Conservation (phyloP, 768 basidiomycete genomes). For the Ramaria rubella region DNA sequence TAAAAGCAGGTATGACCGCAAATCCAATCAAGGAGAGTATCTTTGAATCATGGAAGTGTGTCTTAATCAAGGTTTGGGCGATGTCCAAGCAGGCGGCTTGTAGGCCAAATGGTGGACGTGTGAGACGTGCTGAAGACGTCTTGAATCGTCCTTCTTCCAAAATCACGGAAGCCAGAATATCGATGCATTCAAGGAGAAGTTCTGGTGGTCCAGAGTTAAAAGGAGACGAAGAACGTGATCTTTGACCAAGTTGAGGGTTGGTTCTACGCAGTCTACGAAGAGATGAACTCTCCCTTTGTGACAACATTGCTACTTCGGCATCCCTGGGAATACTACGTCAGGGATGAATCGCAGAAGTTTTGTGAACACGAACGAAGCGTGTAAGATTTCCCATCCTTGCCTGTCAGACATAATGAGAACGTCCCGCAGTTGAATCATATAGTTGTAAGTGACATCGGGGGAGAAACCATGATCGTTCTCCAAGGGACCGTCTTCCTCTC, state of each 20-base stretch:
- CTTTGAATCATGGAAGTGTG: slow-evolving; percentile 44
- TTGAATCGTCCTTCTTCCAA: slow-evolving; percentile 68
- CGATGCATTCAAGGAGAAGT: slow-evolving; percentile 53
- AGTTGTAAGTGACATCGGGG: slow-evolving; percentile 59
- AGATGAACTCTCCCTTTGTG: slow-evolving; percentile 10
- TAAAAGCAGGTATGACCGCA: slow-evolving; percentile 68
- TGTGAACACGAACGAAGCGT: slow-evolving; percentile 37
- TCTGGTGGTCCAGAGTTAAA: slow-evolving; percentile 37
- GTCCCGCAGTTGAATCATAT: slow-evolving; percentile 57
- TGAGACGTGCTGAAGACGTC: slow-evolving; percentile 50
- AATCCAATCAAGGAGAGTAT: slow-evolving; percentile 56
- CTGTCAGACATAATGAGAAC: slow-evolving; percentile 47
- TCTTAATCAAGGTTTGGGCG: slow-evolving; percentile 56
- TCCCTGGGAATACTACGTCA: background rate
- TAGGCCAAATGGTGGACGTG: slow-evolving; percentile 67
- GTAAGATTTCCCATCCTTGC: slow-evolving; percentile 59
- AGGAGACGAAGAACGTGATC: slow-evolving; percentile 49
- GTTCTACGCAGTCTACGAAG: slow-evolving; percentile 31
- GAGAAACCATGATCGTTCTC: slow-evolving; percentile 39
- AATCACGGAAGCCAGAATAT: slow-evolving; percentile 55
- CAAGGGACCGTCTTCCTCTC: slow-evolving; percentile 32
- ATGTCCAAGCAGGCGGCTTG: slow-evolving; percentile 68
- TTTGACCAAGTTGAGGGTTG: slow-evolving; percentile 37
- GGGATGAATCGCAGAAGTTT: background rate
- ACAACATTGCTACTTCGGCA: slow-evolving; percentile 13